A percentile compares a stretch with the other conserved stretches of the same genome.
Conservation (phyloP, 2,329 filamentous ascomycete species). For the Fusarium lyarnte region DNA sequence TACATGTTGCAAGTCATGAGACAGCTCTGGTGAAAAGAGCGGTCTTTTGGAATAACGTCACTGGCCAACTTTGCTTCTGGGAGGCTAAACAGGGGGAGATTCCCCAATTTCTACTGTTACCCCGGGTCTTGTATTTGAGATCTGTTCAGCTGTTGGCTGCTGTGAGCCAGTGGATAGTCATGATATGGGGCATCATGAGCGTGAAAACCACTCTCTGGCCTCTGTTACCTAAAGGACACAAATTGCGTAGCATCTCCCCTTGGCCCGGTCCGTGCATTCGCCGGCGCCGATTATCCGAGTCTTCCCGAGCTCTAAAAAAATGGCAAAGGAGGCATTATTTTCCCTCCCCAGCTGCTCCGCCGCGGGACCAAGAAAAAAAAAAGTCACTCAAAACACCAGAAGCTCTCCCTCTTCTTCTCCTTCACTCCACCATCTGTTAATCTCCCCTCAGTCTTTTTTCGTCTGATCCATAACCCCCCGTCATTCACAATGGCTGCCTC, state of each 20-base stretch:
- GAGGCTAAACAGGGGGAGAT: conserved; percentile 28
- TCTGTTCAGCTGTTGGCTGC: neutral
- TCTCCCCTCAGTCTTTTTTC: conserved; percentile 50
- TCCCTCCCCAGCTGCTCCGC: conserved; percentile 23
- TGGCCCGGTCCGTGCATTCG: conserved; percentile 43
- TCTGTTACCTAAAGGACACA: conserved; percentile 20
- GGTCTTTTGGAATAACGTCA: conserved; percentile 27
- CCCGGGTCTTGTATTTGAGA: conserved; percentile 21
- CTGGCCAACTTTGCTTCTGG: conserved; percentile 18
- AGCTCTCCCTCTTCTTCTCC: conserved; percentile 25
- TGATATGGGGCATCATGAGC: neutral
- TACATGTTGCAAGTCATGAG: neutral
- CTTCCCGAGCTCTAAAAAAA: conserved; percentile 39
- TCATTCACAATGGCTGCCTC: conserved; percentile 55
- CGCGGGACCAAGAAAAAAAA: conserved; percentile 39
- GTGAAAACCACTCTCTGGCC: neutral
- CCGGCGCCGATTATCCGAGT: conserved; percentile 46
- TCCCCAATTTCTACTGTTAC: conserved; percentile 15
- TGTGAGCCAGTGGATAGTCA: conserved; percentile 8
- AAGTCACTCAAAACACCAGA: conserved; percentile 38
- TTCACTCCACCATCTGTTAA: conserved; percentile 14
- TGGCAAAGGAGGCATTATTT: conserved; percentile 39
- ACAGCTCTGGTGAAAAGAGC: conserved; percentile 15
- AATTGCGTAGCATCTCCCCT: conserved; percentile 32
- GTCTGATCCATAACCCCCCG: conserved; percentile 22